phyloP scores from a whole-genome alignment of 2,329 filamentous ascomycete genomes.

The Gaeumannomyces tritici region DNA sequence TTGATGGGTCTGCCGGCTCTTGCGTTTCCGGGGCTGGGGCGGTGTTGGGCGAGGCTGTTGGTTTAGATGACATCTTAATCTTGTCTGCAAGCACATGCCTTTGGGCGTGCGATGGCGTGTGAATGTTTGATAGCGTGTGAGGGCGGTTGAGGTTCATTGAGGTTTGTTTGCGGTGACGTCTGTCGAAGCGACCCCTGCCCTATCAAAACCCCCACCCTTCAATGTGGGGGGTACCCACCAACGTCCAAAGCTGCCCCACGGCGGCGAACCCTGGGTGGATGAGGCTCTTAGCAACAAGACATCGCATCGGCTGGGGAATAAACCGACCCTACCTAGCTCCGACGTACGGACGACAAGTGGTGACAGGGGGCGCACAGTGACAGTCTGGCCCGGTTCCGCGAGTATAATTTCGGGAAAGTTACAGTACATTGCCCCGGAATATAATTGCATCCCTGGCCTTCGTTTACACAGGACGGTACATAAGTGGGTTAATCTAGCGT shows the following conservation, averaged over 20 bases:
- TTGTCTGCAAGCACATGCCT: neutral
- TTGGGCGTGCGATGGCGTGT: neutral
- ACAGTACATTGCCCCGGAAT: no score
- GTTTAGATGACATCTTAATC: neutral
- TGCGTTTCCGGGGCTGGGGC: neutral
- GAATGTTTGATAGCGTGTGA: no score
- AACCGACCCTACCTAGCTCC: no score
- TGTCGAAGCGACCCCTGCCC: neutral
- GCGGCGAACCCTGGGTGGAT: neutral
- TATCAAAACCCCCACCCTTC: neutral
- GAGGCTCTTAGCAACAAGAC: no score
- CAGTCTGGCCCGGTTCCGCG: no score
- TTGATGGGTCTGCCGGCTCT: neutral
- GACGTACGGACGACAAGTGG: no score
- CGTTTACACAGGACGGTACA: no score
- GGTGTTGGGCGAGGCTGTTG: neutral
- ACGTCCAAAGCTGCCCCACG: neutral
- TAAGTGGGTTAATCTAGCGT: no score
- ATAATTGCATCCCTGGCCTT: no score
- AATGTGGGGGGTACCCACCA: neutral
- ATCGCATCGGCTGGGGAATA: no score
- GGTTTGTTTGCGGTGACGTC: neutral
- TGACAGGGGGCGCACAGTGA: no score
- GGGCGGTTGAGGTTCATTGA: neutral
- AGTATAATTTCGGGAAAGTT: no score